Conservation (phyloP, 176 grass and related monocot genomes). For the Thinopyrum elongatum region DNA sequence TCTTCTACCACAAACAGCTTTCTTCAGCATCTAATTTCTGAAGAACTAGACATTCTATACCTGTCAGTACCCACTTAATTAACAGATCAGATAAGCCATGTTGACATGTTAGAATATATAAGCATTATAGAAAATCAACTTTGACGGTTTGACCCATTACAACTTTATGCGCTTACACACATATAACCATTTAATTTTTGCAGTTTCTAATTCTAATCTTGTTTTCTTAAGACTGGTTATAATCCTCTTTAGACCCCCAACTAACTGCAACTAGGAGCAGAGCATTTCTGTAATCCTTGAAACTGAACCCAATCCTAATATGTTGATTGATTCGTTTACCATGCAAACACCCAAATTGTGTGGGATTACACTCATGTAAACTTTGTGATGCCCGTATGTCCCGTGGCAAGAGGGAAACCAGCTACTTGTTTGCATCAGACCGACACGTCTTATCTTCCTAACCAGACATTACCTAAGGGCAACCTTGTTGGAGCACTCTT, state of each 20-base stretch:
- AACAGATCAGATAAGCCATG: background rate
- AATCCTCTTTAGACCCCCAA: background rate
- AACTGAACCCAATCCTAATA: background rate
- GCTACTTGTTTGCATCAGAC: background rate
- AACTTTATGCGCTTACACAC: background rate
- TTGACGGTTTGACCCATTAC: background rate
- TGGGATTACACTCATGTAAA: constrained; percentile 33
- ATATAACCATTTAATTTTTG: constrained; percentile 13
- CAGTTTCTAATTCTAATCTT: background rate
- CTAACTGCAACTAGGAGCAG: background rate
- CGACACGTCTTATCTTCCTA: constrained; percentile 17
- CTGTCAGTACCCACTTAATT: background rate
- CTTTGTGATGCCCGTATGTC: constrained; percentile 33
- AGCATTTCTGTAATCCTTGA: background rate
- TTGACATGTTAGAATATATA: background rate
- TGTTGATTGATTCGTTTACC: background rate
- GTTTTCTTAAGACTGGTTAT: background rate
- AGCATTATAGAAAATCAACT: background rate
- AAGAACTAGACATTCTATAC: background rate
- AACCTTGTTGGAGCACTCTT: background rate
- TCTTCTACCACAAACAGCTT: background rate
- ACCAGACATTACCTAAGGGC: background rate
- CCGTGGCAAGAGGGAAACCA: constrained; percentile 7
- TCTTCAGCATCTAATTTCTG: background rate
- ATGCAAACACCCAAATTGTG: constrained; percentile 33